These are phyloP conservation scores for Eragrostis curvula DNA, from an alignment of 176 grass and related monocot genomes.

Conservation along the genomic window DNA sequence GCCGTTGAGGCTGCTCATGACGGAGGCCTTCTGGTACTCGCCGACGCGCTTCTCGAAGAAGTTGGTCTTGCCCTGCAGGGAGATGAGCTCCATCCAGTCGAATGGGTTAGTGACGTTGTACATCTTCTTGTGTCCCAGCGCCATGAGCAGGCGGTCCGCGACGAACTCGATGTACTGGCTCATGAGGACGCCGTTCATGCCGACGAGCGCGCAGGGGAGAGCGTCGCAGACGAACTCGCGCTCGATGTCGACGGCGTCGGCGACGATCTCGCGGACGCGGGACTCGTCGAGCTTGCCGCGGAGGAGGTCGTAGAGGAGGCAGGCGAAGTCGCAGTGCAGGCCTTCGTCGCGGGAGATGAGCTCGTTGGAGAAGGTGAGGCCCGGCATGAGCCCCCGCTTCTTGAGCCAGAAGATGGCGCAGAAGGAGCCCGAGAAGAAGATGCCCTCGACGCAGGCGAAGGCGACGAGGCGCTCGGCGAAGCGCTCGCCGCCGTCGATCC, in stretches of 20 bases:
- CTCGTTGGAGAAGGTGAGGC: slow-evolving; percentile 94
- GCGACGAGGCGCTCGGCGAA: slow-evolving; percentile 86
- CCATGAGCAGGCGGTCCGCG: slow-evolving; percentile 64
- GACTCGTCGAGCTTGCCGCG: slow-evolving; percentile 54
- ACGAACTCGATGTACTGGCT: slow-evolving; percentile 78
- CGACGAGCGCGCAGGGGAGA: slow-evolving; percentile 59
- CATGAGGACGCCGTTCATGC: slow-evolving; percentile 79
- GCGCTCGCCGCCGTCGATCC: slow-evolving; percentile 75
- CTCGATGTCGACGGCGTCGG: slow-evolving; percentile 77
- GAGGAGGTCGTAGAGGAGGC: slow-evolving; percentile 76
- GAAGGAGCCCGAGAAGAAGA: slow-evolving; percentile 98
- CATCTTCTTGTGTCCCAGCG: slow-evolving; percentile 55
- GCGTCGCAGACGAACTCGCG: slow-evolving; percentile 77
- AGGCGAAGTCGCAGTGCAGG: slow-evolving; percentile 90
- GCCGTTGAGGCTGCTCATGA: slow-evolving; percentile 75
- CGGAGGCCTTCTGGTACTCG: slow-evolving; percentile 79
- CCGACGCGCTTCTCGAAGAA: slow-evolving; percentile 92
- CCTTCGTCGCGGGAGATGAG: slow-evolving; percentile 97
- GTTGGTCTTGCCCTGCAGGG: slow-evolving; percentile 84
- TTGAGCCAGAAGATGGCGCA: slow-evolving; percentile 99
- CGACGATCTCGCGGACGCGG: slow-evolving; percentile 58
- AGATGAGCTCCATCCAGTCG: slow-evolving; percentile 92
- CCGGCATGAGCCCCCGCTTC: slow-evolving; percentile 91
- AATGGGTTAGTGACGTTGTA: slow-evolving; percentile 71
- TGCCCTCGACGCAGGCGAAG: slow-evolving; percentile 86